Conservation (phyloP, 2,329 filamentous ascomycete genomes). For the Diaporthe vaccinii region DNA sequence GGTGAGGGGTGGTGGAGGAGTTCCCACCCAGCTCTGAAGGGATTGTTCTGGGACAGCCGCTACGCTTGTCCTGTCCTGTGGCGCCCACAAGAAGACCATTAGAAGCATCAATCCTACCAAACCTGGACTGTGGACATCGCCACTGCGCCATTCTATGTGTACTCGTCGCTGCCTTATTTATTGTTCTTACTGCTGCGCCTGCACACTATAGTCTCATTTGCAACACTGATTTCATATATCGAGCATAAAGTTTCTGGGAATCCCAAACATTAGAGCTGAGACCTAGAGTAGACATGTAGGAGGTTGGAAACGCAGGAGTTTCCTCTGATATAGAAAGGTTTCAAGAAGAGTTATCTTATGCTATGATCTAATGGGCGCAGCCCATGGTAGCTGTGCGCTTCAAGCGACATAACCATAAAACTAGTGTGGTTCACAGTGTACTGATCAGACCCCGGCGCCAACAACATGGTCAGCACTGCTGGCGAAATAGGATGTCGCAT, state of each 20-base stretch:
- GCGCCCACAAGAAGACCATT: constrained; percentile 7
- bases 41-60: not conserved
- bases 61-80: not conserved
- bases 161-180: not conserved
- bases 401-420: not conserved
- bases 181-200: not conserved
- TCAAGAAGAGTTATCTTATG: not conserved
- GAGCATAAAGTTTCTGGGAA: not conserved
- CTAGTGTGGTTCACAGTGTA: not conserved
- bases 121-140: constrained; percentile 6
- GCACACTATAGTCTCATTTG: not conserved
- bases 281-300: constrained; percentile 6
- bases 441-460: not conserved
- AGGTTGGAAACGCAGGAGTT: not conserved
- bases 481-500: too few species aligned
- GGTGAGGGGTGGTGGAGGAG: not conserved
- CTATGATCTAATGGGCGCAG: not conserved
- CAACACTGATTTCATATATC: constrained; percentile 1
- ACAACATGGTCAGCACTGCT: not conserved
- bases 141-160: constrained; percentile 2
- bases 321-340: not conserved
- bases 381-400: not conserved
- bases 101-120: constrained; percentile 22
- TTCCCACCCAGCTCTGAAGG: constrained; percentile 19
- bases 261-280: not conserved